Evolutionary conservation across 495 filamentous ascomycete genomes (phyloP).

Genomic region (Annulohypoxylon maeteangense): DNA sequence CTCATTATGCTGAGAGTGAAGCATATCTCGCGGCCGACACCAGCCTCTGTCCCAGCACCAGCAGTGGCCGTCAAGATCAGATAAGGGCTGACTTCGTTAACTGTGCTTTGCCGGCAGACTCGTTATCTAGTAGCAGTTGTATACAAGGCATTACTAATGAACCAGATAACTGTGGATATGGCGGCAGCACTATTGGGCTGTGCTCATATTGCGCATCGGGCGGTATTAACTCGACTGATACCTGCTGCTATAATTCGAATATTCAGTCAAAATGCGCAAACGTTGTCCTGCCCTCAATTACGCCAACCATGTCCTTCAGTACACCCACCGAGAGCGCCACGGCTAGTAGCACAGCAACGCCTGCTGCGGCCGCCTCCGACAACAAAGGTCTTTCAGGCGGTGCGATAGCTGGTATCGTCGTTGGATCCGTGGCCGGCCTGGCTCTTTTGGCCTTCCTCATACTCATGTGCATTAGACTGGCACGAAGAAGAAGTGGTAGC

Average conservation of each 20-base stretch:
- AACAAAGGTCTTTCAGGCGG: conserved; percentile 76
- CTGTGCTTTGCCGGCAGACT: conserved; percentile 82
- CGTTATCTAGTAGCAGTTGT: conserved; percentile 76
- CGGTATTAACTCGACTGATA: conserved; percentile 91
- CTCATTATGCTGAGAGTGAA: conserved; percentile 86
- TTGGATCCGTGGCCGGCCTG: conserved; percentile 80
- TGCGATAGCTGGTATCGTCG: conserved; percentile 87
- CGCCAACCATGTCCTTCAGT: conserved; percentile 74
- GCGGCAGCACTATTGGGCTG: conserved; percentile 80
- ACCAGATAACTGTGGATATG: conserved; percentile 87
- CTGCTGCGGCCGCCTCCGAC: conserved; percentile 45
- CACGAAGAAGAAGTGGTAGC: conserved; percentile 68
- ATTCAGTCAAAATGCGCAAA: conserved; percentile 73
- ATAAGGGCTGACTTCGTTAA: conserved; percentile 93
- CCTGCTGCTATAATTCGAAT: conserved; percentile 89
- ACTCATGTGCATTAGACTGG: conserved; percentile 67
- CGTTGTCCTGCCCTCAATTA: conserved; percentile 79
- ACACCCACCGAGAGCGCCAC: conserved; percentile 59
- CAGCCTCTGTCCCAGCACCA: conserved; percentile 73
- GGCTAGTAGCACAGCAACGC: conserved; percentile 56
- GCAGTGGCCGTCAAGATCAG: conserved; percentile 72
- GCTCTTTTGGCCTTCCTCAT: conserved; percentile 73
- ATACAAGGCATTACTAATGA: conserved; percentile 83
- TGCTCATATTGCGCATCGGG: conserved; percentile 87
- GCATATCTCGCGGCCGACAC: conserved; percentile 80